phyloP scores from a whole-genome alignment of 2,329 filamentous ascomycete genomes.

The Aulographum hederae region DNA sequence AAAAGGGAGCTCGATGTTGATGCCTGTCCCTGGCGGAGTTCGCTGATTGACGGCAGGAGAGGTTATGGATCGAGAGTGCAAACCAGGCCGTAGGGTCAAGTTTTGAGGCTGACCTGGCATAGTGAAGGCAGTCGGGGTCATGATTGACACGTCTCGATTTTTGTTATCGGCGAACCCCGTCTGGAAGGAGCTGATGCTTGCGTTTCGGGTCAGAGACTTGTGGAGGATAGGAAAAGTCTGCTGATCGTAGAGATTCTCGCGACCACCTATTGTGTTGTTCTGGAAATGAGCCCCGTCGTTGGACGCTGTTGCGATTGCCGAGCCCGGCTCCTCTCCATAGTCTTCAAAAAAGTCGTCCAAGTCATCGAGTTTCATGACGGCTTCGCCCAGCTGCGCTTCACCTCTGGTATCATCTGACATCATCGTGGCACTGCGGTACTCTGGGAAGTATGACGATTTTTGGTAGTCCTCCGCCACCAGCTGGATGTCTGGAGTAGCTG shows the following conservation, averaged over 20 bases:
- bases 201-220: conserved; percentile 56
- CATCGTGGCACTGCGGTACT: conserved; percentile 76
- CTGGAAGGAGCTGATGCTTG: conserved; percentile 60
- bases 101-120: conserved; percentile 5
- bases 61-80: conserved; percentile 72
- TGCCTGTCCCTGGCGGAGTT: conserved; percentile 29
- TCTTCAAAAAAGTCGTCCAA: conserved; percentile 37
- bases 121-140: conserved; percentile 39
- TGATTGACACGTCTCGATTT: conserved; percentile 32
- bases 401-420: conserved; percentile 59
- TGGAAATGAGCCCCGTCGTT: conserved; percentile 6
- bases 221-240: conserved; percentile 81
- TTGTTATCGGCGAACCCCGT: conserved; percentile 66
- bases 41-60: conserved; percentile 45
- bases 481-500: conserved; percentile 61
- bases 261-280: conserved; percentile 39
- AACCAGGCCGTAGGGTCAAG: conserved; percentile 32
- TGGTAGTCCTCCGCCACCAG: conserved; percentile 83
- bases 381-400: conserved; percentile 61
- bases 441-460: conserved; percentile 57
- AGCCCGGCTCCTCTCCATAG: conserved; percentile 8
- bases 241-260: conserved; percentile 77
- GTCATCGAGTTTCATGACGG: conserved; percentile 44
- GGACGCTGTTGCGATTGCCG: too few species aligned
- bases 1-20: conserved; percentile 37